phyloP scores from a whole-genome alignment of 2,329 filamentous ascomycete genomes.

The Bipolaris gigantea region DNA sequence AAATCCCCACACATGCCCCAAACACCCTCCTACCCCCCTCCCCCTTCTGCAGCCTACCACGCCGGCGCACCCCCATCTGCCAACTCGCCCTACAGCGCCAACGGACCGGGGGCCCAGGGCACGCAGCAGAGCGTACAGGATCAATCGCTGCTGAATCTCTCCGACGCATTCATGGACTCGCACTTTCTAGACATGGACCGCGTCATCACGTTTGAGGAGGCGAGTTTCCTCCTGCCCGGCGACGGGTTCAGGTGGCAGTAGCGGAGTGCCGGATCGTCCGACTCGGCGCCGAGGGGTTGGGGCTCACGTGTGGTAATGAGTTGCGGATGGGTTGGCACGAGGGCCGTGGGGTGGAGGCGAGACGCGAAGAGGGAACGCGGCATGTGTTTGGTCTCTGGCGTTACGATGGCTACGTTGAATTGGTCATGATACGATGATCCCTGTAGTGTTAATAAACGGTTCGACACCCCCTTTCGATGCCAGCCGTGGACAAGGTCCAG shows the following conservation, averaged over 20 bases:
- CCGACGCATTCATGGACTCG: slow-evolving; percentile 39
- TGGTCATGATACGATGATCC: too few species aligned
- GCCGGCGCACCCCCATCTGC: background rate
- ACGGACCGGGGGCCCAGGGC: background rate
- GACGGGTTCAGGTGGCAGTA: slow-evolving; percentile 35
- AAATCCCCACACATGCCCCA: background rate
- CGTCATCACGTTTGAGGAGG: slow-evolving; percentile 42
- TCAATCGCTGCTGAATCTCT: slow-evolving; percentile 34
- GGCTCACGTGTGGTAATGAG: too few species aligned
- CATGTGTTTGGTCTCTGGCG: too few species aligned
- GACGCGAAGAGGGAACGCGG: too few species aligned
- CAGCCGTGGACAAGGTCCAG: slow-evolving; percentile 6
- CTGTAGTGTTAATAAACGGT: too few species aligned
- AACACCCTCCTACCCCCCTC: background rate
- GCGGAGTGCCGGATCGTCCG: too few species aligned
- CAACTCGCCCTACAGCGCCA: background rate
- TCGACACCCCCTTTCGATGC: background rate
- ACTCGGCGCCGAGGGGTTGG: too few species aligned
- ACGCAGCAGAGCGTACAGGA: slow-evolving; percentile 30
- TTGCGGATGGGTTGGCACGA: too few species aligned
- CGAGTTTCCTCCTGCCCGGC: slow-evolving; percentile 38
- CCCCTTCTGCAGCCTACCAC: slow-evolving; percentile 7
- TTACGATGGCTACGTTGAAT: too few species aligned
- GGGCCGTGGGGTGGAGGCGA: too few species aligned
- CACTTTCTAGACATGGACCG: slow-evolving; percentile 41